A percentile compares a stretch with the other conserved stretches of the same genome.
phyloP scores from a whole-genome alignment of 495 filamentous ascomycete species.

The Penicillium nucicola region DNA sequence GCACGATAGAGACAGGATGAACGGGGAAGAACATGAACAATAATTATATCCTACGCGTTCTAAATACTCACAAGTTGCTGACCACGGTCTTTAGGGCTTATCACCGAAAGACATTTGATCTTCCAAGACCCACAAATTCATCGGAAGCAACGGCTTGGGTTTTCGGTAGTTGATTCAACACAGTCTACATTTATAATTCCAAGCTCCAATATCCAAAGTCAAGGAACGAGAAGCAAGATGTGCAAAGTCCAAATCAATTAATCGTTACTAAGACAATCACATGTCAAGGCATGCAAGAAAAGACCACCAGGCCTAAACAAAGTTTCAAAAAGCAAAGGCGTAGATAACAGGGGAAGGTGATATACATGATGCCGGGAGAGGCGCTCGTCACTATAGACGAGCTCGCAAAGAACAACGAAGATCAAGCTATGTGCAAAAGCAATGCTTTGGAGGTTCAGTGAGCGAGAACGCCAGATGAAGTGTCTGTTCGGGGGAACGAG shows the following conservation, averaged over 20 bases:
- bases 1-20: no score
- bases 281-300: conserved; percentile 11
- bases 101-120: no score
- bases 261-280: conserved; percentile 23
- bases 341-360: conserved; percentile 13
- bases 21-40: no score
- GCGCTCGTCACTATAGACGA: conserved; percentile 21
- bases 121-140: no score
- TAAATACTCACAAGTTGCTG: no score
- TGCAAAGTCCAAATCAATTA: conserved; percentile 8
- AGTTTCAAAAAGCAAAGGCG: conserved; percentile 4
- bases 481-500: conserved; percentile 6
- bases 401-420: conserved; percentile 18
- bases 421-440: conserved; percentile 27
- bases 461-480: conserved; percentile 19
- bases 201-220: not conserved
- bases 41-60: no score
- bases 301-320: conserved; percentile 4
- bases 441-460: conserved; percentile 17
- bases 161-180: no score
- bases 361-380: conserved; percentile 29
- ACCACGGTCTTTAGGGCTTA: no score
- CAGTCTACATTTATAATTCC: not conserved
- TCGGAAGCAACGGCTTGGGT: no score
- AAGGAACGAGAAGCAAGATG: not conserved